Percentiles rank a stretch among this genome's conserved stretches.
Evolutionary conservation across 495 filamentous ascomycete species (phyloP).

Genomic region (Neurospora pannonica): DNA sequence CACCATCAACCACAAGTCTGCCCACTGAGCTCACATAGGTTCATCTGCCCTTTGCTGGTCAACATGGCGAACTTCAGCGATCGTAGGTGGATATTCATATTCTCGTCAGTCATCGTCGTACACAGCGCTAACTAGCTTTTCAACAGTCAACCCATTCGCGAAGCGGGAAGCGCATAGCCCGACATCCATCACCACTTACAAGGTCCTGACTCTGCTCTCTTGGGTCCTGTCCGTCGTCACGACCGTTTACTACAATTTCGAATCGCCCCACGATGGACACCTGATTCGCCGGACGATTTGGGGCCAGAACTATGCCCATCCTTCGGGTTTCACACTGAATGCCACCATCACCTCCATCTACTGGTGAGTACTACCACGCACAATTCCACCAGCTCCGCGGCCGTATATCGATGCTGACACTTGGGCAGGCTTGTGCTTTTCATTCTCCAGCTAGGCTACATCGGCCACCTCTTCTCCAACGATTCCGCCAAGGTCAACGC

Average conservation of each 20-base stretch:
- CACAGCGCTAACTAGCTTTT: background rate
- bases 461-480: slow-evolving; percentile 63
- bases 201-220: slow-evolving; percentile 56
- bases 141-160: slow-evolving; percentile 56
- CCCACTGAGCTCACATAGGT: background rate
- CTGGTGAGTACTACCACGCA: slow-evolving; percentile 44
- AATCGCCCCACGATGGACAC: slow-evolving; percentile 50
- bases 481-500: slow-evolving; percentile 48
- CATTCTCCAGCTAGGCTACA: slow-evolving; percentile 64
- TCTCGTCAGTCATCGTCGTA: background rate
- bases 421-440: slow-evolving; percentile 58
- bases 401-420: background rate
- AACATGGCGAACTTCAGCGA: slow-evolving; percentile 4
- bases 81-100: background rate
- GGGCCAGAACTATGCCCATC: slow-evolving; percentile 54
- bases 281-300: slow-evolving; percentile 50
- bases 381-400: background rate
- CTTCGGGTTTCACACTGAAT: slow-evolving; percentile 69
- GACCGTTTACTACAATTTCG: slow-evolving; percentile 59
- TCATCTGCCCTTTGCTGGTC: background rate
- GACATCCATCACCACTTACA: slow-evolving; percentile 45
- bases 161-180: slow-evolving; percentile 50
- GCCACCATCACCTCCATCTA: slow-evolving; percentile 61
- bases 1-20: background rate
- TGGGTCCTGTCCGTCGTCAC: slow-evolving; percentile 62